phyloP scores from a whole-genome alignment of 805 yeast species.

The Ogataea neopini region DNA sequence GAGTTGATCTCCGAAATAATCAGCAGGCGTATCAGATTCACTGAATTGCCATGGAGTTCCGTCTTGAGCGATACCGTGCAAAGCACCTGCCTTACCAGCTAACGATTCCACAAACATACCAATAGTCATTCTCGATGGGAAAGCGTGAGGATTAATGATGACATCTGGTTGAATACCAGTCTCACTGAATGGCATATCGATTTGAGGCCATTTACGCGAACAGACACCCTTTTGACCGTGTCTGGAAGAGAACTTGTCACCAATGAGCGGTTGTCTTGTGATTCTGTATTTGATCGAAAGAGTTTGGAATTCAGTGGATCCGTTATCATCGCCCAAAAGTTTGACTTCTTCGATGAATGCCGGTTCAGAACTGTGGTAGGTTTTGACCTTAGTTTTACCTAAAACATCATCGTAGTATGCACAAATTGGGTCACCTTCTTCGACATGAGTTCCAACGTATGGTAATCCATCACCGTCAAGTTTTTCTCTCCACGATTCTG shows the following conservation, averaged over 20 bases:
- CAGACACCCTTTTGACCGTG: conserved; percentile 99
- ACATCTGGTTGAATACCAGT: conserved; percentile 97
- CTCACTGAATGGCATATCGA: conserved; percentile 97
- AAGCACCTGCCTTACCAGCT: conserved; percentile 98
- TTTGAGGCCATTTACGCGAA: conserved; percentile 96
- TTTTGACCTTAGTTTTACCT: conserved; percentile 88
- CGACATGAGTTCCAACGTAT: conserved; percentile 78
- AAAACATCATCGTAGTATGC: conserved; percentile 89
- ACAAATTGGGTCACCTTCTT: conserved; percentile 94
- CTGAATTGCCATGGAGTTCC: conserved; percentile 94
- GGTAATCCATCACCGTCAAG: conserved; percentile 94
- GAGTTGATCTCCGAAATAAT: conserved; percentile 94
- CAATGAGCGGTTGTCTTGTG: conserved; percentile 90
- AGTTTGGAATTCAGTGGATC: conserved; percentile 77
- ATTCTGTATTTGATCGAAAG: conserved; percentile 87
- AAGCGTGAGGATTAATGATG: conserved; percentile 97
- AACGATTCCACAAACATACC: conserved; percentile 98
- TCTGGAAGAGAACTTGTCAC: conserved; percentile 96
- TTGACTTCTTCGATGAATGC: conserved; percentile 96
- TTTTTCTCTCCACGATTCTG: conserved; percentile 83
- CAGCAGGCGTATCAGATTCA: conserved; percentile 95
- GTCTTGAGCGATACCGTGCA: conserved; percentile 97
- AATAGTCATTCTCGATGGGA: conserved; percentile 99
- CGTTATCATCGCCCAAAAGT: conserved; percentile 79
- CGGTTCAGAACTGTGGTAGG: conserved; percentile 92